Evolutionary conservation across 192 early-diverging fungal genomes (phyloP).

Genomic region (Coemansia sp.): DNA sequence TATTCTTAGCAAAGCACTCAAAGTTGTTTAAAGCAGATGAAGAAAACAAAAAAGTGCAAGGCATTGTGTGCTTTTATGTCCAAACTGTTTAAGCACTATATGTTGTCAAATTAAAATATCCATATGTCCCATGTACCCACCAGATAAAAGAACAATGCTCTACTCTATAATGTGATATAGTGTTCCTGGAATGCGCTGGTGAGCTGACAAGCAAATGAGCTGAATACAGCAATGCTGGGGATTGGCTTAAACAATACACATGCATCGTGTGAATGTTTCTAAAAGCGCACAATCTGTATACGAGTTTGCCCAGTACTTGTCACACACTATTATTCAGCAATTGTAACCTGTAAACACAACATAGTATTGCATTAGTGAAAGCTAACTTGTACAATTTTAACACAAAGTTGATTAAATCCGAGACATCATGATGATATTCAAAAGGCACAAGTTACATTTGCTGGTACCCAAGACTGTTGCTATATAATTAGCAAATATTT

Average conservation of each 20-base stretch:
- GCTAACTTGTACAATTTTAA: constrained; percentile 9
- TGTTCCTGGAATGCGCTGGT: too few relatives aligned
- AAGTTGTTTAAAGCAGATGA: too few relatives aligned
- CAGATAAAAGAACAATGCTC: too few relatives aligned
- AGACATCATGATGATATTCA: too few relatives aligned
- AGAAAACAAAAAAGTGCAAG: too few relatives aligned
- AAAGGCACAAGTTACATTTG: background rate
- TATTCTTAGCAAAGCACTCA: too few relatives aligned
- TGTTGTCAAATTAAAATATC: too few relatives aligned
- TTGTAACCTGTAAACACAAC: constrained; percentile 18
- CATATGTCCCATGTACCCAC: too few relatives aligned
- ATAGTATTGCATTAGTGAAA: constrained; percentile 24
- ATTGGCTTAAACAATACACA: constrained; percentile 33
- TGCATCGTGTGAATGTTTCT: constrained; percentile 18
- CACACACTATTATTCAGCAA: constrained; percentile 23
- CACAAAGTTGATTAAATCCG: too few relatives aligned
- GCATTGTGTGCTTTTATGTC: too few relatives aligned
- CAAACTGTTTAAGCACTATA: too few relatives aligned
- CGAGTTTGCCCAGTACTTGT: constrained; percentile 23
- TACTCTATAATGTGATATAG: too few relatives aligned
- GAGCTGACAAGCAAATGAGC: background rate
- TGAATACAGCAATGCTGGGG: constrained; percentile 28
- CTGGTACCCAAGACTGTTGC: constrained; percentile 4
- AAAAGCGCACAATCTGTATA: constrained; percentile 10
- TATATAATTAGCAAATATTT: background rate